A percentile compares a stretch with the other conserved stretches of the same genome.
Evolutionary conservation across 139 green algal genomes (phyloP).

Genomic region (Chlamydomonas sp.): DNA sequence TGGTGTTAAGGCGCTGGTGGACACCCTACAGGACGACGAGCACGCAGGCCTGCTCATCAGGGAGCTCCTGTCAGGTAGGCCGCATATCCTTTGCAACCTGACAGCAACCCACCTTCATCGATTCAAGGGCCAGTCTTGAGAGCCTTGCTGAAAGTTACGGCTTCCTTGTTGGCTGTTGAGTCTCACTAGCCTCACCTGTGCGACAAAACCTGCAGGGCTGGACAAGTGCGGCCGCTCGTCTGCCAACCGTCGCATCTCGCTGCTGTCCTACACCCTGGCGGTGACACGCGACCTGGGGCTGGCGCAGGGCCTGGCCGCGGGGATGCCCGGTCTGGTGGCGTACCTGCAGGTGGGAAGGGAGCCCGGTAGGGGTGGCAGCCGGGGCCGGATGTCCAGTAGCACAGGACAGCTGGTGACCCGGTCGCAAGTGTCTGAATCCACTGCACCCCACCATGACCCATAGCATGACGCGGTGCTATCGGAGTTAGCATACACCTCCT

Average conservation of each 20-base stretch:
- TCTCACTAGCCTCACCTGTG: neutral
- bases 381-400: neutral
- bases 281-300: neutral
- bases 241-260: neutral
- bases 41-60: no score
- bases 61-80: no score
- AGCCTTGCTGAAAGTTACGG: neutral
- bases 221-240: neutral
- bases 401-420: neutral
- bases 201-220: neutral
- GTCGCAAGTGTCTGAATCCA: neutral
- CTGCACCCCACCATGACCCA: neutral
- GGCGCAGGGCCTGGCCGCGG: slow-evolving; percentile 1
- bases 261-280: slow-evolving; percentile 31
- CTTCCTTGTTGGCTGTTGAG: neutral
- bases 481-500: neutral
- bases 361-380: no score
- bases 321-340: slow-evolving; percentile 10
- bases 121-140: neutral
- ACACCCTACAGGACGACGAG: no score
- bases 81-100: no score
- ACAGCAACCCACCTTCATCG: no score
- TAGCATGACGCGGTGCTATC: neutral
- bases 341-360: slow-evolving; percentile 5
- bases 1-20: no score